Evolutionary conservation across 2,329 filamentous ascomycete species (phyloP).

Genomic region (Ascochyta rabiei): DNA sequence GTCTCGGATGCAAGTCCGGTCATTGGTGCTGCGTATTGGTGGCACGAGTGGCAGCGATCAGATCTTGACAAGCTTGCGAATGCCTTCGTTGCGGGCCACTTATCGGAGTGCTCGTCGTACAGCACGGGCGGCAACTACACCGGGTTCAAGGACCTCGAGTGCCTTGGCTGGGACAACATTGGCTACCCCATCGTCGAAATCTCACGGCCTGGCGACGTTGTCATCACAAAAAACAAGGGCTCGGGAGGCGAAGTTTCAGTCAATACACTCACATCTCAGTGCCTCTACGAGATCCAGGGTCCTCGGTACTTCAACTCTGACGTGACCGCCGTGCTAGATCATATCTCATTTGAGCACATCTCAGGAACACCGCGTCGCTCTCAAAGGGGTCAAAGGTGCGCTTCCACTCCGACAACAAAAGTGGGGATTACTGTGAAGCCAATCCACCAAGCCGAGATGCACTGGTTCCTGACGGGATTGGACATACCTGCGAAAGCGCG

Average conservation of each 20-base stretch:
- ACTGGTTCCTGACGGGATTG: constrained; percentile 53
- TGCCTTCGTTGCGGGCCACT: constrained; percentile 52
- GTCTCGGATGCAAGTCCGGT: constrained; percentile 54
- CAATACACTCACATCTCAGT: constrained; percentile 60
- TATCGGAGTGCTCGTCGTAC: constrained; percentile 54
- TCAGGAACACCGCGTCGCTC: constrained; percentile 56
- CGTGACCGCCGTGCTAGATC: constrained; percentile 59
- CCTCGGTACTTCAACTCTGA: constrained; percentile 64
- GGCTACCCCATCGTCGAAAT: constrained; percentile 44
- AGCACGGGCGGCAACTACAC: constrained; percentile 53
- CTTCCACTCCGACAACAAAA: constrained; percentile 49
- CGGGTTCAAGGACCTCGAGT: constrained; percentile 50
- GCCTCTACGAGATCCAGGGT: constrained; percentile 52
- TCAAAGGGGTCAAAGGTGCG: constrained; percentile 53
- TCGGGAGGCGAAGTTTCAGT: constrained; percentile 50
- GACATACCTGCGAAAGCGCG: constrained; percentile 53
- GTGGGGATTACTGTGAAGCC: constrained; percentile 54
- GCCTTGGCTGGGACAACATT: constrained; percentile 40
- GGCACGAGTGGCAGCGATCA: constrained; percentile 51
- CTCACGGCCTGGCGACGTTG: constrained; percentile 29
- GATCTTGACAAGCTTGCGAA: constrained; percentile 51
- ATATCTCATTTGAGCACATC: constrained; percentile 60
- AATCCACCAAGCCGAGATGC: constrained; percentile 55
- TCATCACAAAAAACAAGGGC: constrained; percentile 40
- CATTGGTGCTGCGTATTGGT: constrained; percentile 53